Conservation (phyloP, 345 rosid genomes). For the Gossypium herbaceum region DNA sequence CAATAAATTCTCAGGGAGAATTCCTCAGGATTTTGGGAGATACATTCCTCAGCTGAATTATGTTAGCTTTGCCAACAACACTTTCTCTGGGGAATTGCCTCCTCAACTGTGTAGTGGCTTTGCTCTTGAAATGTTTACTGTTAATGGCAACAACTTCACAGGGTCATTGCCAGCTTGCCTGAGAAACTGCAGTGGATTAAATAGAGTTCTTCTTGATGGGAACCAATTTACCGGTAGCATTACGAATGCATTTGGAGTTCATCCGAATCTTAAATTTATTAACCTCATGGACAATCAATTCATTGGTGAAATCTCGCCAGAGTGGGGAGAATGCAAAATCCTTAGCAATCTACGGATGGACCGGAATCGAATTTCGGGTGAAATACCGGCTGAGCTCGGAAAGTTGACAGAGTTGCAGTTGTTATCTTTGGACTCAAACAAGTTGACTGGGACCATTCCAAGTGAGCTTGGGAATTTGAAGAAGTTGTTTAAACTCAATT, state of each 20-base stretch:
- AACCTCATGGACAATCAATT: conserved; percentile 42
- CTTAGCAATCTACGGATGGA: conserved; percentile 48
- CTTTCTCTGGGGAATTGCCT: conserved; percentile 55
- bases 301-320: conserved; percentile 41
- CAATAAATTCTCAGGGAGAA: conserved; percentile 50
- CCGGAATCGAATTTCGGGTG: conserved; percentile 48
- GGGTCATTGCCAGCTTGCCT: conserved; percentile 54
- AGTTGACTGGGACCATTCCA: conserved; percentile 48
- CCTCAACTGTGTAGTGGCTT: conserved; percentile 45
- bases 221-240: conserved; percentile 54
- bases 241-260: conserved; percentile 45
- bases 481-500: conserved; percentile 32
- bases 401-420: conserved; percentile 31
- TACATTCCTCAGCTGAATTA: conserved; percentile 27
- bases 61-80: conserved; percentile 52
- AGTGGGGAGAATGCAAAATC: conserved; percentile 58
- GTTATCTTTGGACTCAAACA: conserved; percentile 41
- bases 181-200: conserved; percentile 35
- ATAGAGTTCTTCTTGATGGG: conserved; percentile 34
- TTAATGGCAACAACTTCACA: conserved; percentile 42
- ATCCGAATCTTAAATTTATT: conserved; percentile 35
- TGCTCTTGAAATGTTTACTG: conserved; percentile 29
- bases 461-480: conserved; percentile 42
- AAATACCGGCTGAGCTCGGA: conserved; percentile 50
- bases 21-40: conserved; percentile 58